These are phyloP conservation scores for Penicillium bovifimosum DNA, from an alignment of 495 filamentous ascomycete genomes.

Conservation along the genomic window DNA sequence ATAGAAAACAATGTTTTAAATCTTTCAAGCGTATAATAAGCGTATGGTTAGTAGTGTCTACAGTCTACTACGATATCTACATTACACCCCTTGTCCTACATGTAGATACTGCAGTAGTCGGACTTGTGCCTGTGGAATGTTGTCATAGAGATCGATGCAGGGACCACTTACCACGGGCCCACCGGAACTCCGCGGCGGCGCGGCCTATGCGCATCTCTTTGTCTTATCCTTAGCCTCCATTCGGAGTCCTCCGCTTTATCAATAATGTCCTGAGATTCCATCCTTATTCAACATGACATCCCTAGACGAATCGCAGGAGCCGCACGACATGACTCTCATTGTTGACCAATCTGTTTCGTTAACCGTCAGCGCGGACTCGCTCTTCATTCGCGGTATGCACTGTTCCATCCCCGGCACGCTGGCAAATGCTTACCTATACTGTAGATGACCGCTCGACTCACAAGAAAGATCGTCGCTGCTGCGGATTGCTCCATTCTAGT, in stretches of 20 bases:
- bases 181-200: slow-evolving; percentile 12
- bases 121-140: too few species aligned
- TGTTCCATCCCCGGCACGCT: background rate
- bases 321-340: slow-evolving; percentile 42
- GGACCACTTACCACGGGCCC: slow-evolving; percentile 1
- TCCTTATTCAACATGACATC: slow-evolving; percentile 24
- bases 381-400: slow-evolving; percentile 57
- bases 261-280: slow-evolving; percentile 1
- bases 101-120: too few species aligned
- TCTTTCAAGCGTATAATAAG: background rate
- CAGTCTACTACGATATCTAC: too few species aligned
- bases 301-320: slow-evolving; percentile 18
- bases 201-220: background rate
- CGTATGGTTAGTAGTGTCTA: background rate
- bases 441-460: slow-evolving; percentile 31
- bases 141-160: background rate
- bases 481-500: slow-evolving; percentile 34
- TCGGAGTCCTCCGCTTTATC: background rate
- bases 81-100: too few species aligned
- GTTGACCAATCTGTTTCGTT: slow-evolving; percentile 57
- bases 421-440: background rate
- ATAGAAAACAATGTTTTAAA: slow-evolving; percentile 23
- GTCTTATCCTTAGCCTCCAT: background rate
- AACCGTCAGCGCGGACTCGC: slow-evolving; percentile 57
- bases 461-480: slow-evolving; percentile 34